phyloP scores from a whole-genome alignment of 805 yeast species.

The Millerozyma miso region DNA sequence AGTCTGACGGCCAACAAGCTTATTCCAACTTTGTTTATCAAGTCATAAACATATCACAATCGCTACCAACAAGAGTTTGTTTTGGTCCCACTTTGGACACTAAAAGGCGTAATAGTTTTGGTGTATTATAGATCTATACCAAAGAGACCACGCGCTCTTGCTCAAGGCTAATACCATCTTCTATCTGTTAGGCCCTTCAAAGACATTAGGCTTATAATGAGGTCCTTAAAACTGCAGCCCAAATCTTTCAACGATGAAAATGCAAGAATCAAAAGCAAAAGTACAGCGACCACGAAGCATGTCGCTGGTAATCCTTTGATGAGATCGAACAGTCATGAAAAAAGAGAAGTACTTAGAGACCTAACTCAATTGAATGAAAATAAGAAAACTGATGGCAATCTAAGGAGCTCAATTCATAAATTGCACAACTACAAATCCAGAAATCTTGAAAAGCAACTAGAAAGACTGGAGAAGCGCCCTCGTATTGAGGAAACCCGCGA shows the following conservation, averaged over 20 bases:
- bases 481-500: slow-evolving; percentile 6
- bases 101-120: background rate
- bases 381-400: slow-evolving; percentile 8
- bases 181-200: background rate
- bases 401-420: slow-evolving; percentile 9
- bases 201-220: slow-evolving; percentile 9
- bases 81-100: background rate
- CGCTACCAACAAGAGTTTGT: slow-evolving; percentile 4
- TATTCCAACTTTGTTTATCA: slow-evolving; percentile 5
- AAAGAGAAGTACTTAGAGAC: slow-evolving; percentile 28
- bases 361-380: slow-evolving; percentile 21
- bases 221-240: slow-evolving; percentile 8
- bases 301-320: slow-evolving; percentile 2
- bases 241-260: slow-evolving; percentile 16
- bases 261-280: slow-evolving; percentile 8
- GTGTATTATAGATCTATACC: background rate
- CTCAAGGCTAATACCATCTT: background rate
- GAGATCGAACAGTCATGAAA: slow-evolving; percentile 1
- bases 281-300: slow-evolving; percentile 1
- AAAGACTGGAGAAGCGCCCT: slow-evolving; percentile 1
- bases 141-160: background rate
- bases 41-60: slow-evolving; percentile 4
- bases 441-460: slow-evolving; percentile 6
- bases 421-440: slow-evolving; percentile 16
- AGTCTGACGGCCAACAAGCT: background rate